Percentiles rank a stretch among this genome's conserved stretches.
Evolutionary conservation across 306 rosid genomes (phyloP).

Genomic region (Astragalus membranaceus): DNA sequence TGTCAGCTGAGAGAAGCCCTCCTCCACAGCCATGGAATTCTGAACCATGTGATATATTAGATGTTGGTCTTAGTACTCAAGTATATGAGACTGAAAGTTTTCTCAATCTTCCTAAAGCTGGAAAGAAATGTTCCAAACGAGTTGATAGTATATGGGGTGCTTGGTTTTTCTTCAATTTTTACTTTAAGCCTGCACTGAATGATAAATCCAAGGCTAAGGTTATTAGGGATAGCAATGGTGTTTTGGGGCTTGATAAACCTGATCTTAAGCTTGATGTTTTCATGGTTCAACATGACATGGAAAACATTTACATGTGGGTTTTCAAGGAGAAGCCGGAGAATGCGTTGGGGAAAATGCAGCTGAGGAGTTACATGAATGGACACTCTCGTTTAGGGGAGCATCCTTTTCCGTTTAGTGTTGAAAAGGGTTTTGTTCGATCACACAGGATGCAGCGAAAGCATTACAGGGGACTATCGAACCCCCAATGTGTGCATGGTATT

Average conservation of each 20-base stretch:
- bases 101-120: slow-evolving; percentile 40
- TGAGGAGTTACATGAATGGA: slow-evolving; percentile 20
- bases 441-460: slow-evolving; percentile 68
- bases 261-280: slow-evolving; percentile 58
- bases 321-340: too few species aligned
- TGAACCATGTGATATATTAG: slow-evolving; percentile 35
- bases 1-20: slow-evolving; percentile 46
- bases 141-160: too few species aligned
- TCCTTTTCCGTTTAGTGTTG: slow-evolving; percentile 54
- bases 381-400: slow-evolving; percentile 66
- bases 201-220: slow-evolving; percentile 12
- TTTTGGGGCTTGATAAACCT: slow-evolving; percentile 43
- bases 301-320: too few species aligned
- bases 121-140: slow-evolving; percentile 33
- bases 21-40: slow-evolving; percentile 46
- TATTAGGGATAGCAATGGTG: slow-evolving; percentile 36
- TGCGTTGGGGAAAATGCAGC: too few species aligned
- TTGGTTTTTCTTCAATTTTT: too few species aligned
- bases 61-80: too few species aligned
- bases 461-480: slow-evolving; percentile 61
- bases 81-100: slow-evolving; percentile 29
- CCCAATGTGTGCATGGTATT: slow-evolving; percentile 29
- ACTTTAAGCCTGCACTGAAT: too few species aligned
- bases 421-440: neutral
- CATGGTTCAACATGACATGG: too few species aligned